Percentiles rank a stretch among this genome's conserved stretches.
phyloP scores from a whole-genome alignment of 2,329 filamentous ascomycete genomes.

The Zymoseptoria brevis region DNA sequence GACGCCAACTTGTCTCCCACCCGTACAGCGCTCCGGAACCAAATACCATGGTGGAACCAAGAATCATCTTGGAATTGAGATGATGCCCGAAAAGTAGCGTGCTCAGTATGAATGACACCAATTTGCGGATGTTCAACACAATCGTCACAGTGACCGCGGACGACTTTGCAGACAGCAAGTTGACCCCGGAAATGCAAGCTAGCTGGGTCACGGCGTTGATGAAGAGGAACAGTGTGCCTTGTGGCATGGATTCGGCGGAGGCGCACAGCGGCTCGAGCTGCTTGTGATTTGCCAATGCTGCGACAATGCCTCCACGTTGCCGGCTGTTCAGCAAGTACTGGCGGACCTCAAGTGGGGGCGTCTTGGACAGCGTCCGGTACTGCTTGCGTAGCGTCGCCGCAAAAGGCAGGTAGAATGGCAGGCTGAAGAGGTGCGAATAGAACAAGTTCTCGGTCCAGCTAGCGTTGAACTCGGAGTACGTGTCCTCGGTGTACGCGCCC shows the following conservation, averaged over 20 bases:
- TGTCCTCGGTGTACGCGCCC: constrained; percentile 88
- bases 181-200: constrained; percentile 90
- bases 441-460: constrained; percentile 96
- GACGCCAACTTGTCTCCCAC: constrained; percentile 53
- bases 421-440: constrained; percentile 71
- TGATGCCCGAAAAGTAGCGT: constrained; percentile 91
- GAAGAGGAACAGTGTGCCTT: constrained; percentile 61
- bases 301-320: constrained; percentile 1
- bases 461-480: constrained; percentile 75
- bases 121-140: constrained; percentile 87
- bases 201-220: constrained; percentile 86
- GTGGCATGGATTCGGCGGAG: constrained; percentile 41
- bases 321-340: constrained; percentile 4
- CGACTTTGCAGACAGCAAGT: constrained; percentile 79
- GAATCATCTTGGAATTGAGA: constrained; percentile 64
- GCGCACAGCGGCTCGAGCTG: constrained; percentile 5
- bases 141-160: constrained; percentile 94
- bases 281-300: constrained; percentile 3
- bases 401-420: constrained; percentile 70
- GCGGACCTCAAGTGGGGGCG: constrained; percentile 35
- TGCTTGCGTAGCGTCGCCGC: constrained; percentile 57
- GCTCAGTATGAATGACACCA: constrained; percentile 82
- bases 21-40: constrained; percentile 86
- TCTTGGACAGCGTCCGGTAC: constrained; percentile 55
- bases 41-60: constrained; percentile 82